Evolutionary conservation across 1,284 basidiomycete genomes (phyloP).

Genomic region (Rhodotorula mucilaginosa): DNA sequence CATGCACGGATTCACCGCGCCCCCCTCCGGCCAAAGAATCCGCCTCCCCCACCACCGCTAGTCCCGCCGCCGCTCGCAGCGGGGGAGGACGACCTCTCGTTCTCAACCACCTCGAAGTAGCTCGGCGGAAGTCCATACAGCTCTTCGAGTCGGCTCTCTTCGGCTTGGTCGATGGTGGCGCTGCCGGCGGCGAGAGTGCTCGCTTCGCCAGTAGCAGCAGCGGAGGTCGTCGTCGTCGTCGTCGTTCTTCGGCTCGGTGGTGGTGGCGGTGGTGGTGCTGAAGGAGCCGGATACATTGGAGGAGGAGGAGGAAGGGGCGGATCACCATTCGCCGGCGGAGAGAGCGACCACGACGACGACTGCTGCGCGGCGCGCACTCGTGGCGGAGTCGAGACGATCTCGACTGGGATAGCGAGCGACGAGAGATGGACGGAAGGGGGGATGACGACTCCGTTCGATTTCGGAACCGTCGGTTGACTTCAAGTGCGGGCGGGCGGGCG

Average conservation of each 20-base stretch:
- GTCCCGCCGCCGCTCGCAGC: too few species aligned
- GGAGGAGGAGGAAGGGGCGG: not conserved
- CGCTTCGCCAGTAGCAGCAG: not conserved
- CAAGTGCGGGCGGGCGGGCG: too few species aligned
- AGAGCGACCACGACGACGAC: too few species aligned
- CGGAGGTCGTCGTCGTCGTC: not conserved
- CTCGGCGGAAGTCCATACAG: conserved; percentile 26
- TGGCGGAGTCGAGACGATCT: conserved; percentile 19
- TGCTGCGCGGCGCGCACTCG: not conserved
- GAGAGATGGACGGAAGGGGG: conserved; percentile 8
- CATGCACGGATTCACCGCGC: too few species aligned
- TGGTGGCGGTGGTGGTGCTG: not conserved
- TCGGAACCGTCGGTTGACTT: not conserved
- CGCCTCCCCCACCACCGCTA: too few species aligned
- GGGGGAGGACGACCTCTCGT: too few species aligned
- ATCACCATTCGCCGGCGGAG: not conserved
- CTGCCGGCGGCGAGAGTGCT: not conserved
- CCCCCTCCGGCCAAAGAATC: too few species aligned
- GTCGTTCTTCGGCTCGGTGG: not conserved
- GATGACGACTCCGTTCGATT: conserved; percentile 3
- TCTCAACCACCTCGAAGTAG: conserved; percentile 25
- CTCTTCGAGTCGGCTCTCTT: conserved; percentile 14
- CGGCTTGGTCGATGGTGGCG: not conserved
- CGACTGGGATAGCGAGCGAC: conserved; percentile 20
- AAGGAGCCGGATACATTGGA: not conserved